Conservation (phyloP, 1,284 basidiomycete species). For the Pseudozyma pruni region DNA sequence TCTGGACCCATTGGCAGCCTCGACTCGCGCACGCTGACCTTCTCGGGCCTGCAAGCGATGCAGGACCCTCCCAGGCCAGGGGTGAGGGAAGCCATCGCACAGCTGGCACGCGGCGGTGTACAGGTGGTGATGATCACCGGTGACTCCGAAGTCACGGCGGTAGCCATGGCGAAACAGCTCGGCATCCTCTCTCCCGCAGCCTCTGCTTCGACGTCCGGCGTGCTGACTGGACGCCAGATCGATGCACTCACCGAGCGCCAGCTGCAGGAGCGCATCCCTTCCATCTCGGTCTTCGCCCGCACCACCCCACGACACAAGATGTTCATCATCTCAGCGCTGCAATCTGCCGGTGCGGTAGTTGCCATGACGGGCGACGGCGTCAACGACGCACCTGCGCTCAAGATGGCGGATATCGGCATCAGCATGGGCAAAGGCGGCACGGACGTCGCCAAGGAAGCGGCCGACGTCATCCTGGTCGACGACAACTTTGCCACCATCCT, state of each 20-base stretch:
- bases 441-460: conserved; percentile 97
- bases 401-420: conserved; percentile 97
- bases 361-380: conserved; percentile 99
- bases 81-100: conserved; percentile 85
- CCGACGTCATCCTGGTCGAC: conserved; percentile 95
- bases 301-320: conserved; percentile 97
- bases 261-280: conserved; percentile 82
- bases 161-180: conserved; percentile 87
- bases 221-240: conserved; percentile 85
- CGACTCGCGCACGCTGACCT: conserved; percentile 76
- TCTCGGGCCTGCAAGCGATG: conserved; percentile 94
- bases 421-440: conserved; percentile 97
- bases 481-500: conserved; percentile 96
- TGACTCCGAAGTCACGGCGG: conserved; percentile 88
- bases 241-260: conserved; percentile 79
- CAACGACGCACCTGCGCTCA: conserved; percentile 94
- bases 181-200: conserved; percentile 72
- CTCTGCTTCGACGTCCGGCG: conserved; percentile 61
- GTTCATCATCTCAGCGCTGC: conserved; percentile 93
- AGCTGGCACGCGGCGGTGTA: conserved; percentile 84
- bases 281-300: conserved; percentile 87
- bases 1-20: conserved; percentile 72
- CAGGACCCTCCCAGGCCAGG: conserved; percentile 91
- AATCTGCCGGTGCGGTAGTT: conserved; percentile 85
- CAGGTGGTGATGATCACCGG: conserved; percentile 99